Evolutionary conservation across 352 stramenopile genomes (phyloP).

Genomic region (Elongisporangium prolatum): DNA sequence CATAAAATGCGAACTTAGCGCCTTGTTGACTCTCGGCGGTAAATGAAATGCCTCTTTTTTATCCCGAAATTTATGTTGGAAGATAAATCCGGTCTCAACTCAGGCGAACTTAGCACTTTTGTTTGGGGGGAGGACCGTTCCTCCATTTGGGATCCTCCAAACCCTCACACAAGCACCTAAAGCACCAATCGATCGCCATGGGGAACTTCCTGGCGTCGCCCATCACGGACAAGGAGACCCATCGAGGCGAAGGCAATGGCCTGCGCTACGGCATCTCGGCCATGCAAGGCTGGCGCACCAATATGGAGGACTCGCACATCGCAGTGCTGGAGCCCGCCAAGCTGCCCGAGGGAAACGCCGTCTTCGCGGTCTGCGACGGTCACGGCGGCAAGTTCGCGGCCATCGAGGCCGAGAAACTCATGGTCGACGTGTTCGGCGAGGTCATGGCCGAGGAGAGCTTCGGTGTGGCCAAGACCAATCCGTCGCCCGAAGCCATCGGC

Average conservation of each 20-base stretch:
- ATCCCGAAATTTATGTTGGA: not conserved
- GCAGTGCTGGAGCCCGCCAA: conserved; percentile 36
- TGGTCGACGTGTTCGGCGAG: conserved; percentile 29
- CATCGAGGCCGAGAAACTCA: conserved; percentile 43
- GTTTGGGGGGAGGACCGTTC: not conserved
- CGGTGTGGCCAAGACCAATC: conserved; percentile 20
- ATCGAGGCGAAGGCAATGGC: conserved; percentile 40
- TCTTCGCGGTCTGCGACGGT: conserved; percentile 82
- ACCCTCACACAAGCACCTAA: not conserved
- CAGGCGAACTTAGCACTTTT: not conserved
- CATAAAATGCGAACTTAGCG: conserved; percentile 4
- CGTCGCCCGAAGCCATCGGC: conserved; percentile 53
- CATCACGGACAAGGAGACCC: conserved; percentile 76
- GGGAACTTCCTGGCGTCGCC: conserved; percentile 78
- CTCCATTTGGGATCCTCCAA: not conserved
- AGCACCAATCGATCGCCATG: conserved; percentile 29
- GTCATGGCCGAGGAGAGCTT: conserved; percentile 37
- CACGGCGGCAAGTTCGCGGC: conserved; percentile 62
- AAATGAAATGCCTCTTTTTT: not conserved
- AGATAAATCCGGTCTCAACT: not conserved
- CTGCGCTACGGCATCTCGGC: conserved; percentile 58
- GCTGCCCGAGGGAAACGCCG: conserved; percentile 40
- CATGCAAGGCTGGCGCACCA: conserved; percentile 83
- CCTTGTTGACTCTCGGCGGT: not conserved
- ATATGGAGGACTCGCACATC: conserved; percentile 81